Evolutionary conservation across 495 filamentous ascomycete species (phyloP), one percentile per base, ranked within the genome.

Genomic region (Penicillium paradoxum): DNA sequence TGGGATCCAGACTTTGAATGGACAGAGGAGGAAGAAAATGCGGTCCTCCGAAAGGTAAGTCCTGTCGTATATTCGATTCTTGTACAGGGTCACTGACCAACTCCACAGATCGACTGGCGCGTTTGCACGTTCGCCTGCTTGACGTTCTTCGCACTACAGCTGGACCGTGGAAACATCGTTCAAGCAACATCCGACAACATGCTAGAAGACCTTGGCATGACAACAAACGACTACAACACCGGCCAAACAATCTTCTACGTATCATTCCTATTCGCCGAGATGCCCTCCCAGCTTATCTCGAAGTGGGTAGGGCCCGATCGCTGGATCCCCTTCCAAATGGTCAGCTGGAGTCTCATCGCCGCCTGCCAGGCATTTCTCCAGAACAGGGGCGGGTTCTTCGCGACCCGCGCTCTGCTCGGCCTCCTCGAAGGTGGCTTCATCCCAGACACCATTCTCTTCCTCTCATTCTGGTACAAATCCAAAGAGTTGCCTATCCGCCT

Each of bases 311-410:
- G 90, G 0, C 88, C 90, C 0, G 90, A 95, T 64, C 78, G 81
- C 27, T 95, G 90, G 87, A 91, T 96, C 46, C 89, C 90, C 0
- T 70, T 85, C 24, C 88, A 92, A 58, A 92, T 92, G 80, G 71
- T 89, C 1, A 74, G 78, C 4, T 95, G 89, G 87, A 87, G 83
- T 60, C 55, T 90, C 8, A 81, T 91, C 29, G 87, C 88, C 0
- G 70, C 74, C 19, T 77, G 73, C 37, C 88, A 92, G 66, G 82
- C 86, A 10, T 83, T 83, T 51, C 61, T 95, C 7, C 75, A 65
- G 32, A 81, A 82, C 1, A 72, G 76, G n/a, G 58, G 64, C 0
- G 80, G 82, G 0, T 95, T 88, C 63, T 83, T 82, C 41, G 71
- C 77, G 10, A 80, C 74, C 54, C 76, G 90, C 37, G 76, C 82